phyloP scores from a whole-genome alignment of 371 early-diverging fungal genomes.

The Mucor ambiguus region DNA sequence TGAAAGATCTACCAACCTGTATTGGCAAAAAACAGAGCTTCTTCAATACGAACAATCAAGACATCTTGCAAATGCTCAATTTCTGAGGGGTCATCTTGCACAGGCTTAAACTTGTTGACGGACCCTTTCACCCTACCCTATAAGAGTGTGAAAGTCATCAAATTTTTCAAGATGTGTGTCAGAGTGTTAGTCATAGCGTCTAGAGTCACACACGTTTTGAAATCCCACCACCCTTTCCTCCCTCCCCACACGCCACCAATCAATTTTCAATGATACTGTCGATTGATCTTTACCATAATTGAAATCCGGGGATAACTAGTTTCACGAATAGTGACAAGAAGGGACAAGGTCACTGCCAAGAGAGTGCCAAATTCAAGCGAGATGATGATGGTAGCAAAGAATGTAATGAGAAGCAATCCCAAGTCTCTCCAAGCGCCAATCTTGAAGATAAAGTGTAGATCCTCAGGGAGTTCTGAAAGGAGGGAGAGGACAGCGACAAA shows the following conservation, averaged over 20 bases:
- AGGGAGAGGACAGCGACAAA: conserved; percentile 84
- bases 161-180: neutral
- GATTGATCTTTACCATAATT: conserved; percentile 59
- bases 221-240: neutral
- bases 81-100: conserved; percentile 63
- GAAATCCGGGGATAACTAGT: conserved; percentile 85
- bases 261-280: neutral
- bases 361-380: conserved; percentile 92
- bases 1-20: conserved; percentile 54
- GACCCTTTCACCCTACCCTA: conserved; percentile 53
- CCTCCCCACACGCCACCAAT: neutral
- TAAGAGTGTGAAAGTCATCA: neutral
- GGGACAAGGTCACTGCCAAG: conserved; percentile 81
- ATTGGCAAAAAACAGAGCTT: conserved; percentile 93
- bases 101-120: conserved; percentile 50
- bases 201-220: neutral
- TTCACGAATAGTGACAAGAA: conserved; percentile 88
- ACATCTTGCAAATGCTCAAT: conserved; percentile 79
- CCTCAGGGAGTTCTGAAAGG: conserved; percentile 78
- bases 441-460: conserved; percentile 78
- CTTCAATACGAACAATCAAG: conserved; percentile 87
- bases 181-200: conserved; percentile 5
- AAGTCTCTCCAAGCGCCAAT: conserved; percentile 90
- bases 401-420: conserved; percentile 77
- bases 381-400: conserved; percentile 79